Evolutionary conservation across 129 eudicot genomes (phyloP).

Genomic region (Ambrosia trifida): DNA sequence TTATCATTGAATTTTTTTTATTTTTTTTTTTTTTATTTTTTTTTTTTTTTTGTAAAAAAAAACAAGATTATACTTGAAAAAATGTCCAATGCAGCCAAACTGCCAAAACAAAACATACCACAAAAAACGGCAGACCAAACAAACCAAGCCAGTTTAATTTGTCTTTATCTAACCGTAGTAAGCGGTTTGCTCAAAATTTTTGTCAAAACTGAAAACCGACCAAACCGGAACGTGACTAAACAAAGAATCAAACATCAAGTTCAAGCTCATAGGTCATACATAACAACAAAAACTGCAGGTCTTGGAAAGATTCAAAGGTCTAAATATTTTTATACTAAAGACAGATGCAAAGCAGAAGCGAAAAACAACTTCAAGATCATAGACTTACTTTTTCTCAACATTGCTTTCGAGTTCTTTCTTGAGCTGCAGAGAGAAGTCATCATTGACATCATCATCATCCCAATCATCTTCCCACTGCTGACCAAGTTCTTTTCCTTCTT

Average conservation of each 20-base stretch:
- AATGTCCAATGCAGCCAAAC: too few species aligned
- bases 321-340: slow-evolving; percentile 1
- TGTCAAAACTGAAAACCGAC: too few species aligned
- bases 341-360: background rate
- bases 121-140: too few species aligned
- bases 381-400: slow-evolving; percentile 56
- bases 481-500: slow-evolving; percentile 65
- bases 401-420: slow-evolving; percentile 75
- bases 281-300: background rate
- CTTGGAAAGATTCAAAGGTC: background rate
- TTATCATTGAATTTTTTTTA: too few species aligned
- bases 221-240: background rate
- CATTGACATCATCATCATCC: slow-evolving; percentile 98
- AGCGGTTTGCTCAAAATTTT: too few species aligned
- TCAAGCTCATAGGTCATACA: slow-evolving; percentile 6
- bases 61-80: too few species aligned
- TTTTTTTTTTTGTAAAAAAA: too few species aligned
- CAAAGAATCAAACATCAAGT: slow-evolving; percentile 1
- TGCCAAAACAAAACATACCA: too few species aligned
- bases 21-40: too few species aligned
- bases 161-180: too few species aligned
- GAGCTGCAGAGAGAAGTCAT: slow-evolving; percentile 86
- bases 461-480: slow-evolving; percentile 98
- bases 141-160: too few species aligned
- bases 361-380: slow-evolving; percentile 8